Base-by-base conservation (phyloP, 352 stramenopile genomes). In the Globisporangium splendens region DNA sequence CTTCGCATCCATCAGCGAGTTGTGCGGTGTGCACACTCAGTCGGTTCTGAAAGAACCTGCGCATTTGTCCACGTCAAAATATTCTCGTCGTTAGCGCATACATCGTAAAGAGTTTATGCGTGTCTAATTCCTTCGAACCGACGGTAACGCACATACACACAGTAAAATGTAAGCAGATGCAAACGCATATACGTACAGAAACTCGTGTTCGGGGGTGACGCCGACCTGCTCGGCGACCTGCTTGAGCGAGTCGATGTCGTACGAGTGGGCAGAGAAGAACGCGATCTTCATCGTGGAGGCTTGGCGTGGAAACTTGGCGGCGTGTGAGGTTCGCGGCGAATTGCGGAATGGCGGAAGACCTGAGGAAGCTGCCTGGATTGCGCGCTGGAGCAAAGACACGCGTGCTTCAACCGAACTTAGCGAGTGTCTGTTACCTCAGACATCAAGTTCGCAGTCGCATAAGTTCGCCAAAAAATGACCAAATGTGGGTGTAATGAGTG, bases 201-300 rank as follows among this genome's bases (percentile, higher is more conserved):
- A 68, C 51, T 88, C 70, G 54, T 90, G 70, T 1, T 68, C 44
- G 12, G 71, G 67, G 1, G 70, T 71, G 24, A 88, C 46, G 31
- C 70, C 67, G 31, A 81, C 66, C 24, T 73, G 50, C 58, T 81
- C 65, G 46, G 70, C 79, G 17, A 75, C 47, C 17, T 56, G 46
- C 33, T 77, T 68, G 56, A 90, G 77, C 21, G 73, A 80, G 39
- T 87, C 69, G 24, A 83, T 82, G 65, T 93, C 79, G 68, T 93
- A 90, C 50, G 61, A 73, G 63, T 88, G 83, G 7, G 78, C 71
- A 17, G 83, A 93, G 65, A 90, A 90, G 70, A 89, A 89, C 38
- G 78, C 78, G 66, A 93, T 84, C 65, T 86, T 77, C 77, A 91
- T 86, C 54, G 56, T 69, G 56, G 58, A 1, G 50, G 54, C 52